Conservation (phyloP, 1,139 yeast species). For the Candida anutae region DNA sequence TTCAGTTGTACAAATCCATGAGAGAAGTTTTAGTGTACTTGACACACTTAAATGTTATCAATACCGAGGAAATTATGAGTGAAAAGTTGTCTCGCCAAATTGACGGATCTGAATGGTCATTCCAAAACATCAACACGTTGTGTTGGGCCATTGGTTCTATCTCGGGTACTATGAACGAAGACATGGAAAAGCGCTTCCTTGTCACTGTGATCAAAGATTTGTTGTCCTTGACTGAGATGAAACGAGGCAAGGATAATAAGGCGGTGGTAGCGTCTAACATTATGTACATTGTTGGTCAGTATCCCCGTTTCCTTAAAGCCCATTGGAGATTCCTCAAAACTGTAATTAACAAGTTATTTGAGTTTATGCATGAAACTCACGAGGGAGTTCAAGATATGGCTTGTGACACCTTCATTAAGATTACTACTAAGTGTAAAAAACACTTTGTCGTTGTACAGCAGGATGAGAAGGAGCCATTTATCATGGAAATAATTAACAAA, state of each 20-base stretch:
- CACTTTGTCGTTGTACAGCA: slow-evolving; percentile 88
- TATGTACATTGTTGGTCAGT: slow-evolving; percentile 98
- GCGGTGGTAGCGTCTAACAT: slow-evolving; percentile 98
- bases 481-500: slow-evolving; percentile 78
- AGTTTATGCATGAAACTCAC: slow-evolving; percentile 98
- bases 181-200: slow-evolving; percentile 88
- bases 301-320: slow-evolving; percentile 93
- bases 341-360: slow-evolving; percentile 89
- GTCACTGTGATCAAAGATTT: slow-evolving; percentile 90
- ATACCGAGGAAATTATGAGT: slow-evolving; percentile 90
- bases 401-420: slow-evolving; percentile 95
- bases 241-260: slow-evolving; percentile 94
- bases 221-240: slow-evolving; percentile 86
- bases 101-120: slow-evolving; percentile 97
- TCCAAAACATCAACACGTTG: slow-evolving; percentile 93
- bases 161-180: slow-evolving; percentile 98
- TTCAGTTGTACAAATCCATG: slow-evolving; percentile 89
- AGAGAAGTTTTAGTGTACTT: slow-evolving; percentile 91
- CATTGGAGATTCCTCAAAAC: slow-evolving; percentile 97
- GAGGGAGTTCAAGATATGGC: slow-evolving; percentile 99
- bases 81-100: slow-evolving; percentile 86
- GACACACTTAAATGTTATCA: slow-evolving; percentile 91
- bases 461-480: slow-evolving; percentile 86
- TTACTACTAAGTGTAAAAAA: slow-evolving; percentile 88
- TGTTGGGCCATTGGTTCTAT: slow-evolving; percentile 99